phyloP scores from a whole-genome alignment of 305 asterid species.

The Petunia hybrid region DNA sequence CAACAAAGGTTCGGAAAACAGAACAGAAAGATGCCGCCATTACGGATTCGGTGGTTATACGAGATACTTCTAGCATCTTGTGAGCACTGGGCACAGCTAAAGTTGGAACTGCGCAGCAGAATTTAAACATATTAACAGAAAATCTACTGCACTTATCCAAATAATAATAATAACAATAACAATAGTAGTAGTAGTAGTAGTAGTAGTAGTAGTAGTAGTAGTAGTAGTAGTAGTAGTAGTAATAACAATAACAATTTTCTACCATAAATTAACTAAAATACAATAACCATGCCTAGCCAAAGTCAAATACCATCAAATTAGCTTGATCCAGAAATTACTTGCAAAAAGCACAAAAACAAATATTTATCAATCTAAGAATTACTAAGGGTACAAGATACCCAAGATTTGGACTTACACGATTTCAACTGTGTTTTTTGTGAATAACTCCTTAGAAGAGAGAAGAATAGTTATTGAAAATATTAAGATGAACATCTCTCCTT shows the following conservation, averaged over 20 bases:
- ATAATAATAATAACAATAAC: no score
- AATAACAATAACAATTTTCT: no score
- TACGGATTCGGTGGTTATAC: background rate
- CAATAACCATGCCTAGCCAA: background rate
- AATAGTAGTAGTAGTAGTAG: no score
- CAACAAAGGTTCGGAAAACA: background rate
- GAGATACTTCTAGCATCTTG: background rate
- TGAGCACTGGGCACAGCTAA: background rate
- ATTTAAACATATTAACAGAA: background rate
- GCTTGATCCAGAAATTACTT: background rate
- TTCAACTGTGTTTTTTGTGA: background rate
- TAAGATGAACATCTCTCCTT: constrained; percentile 16
- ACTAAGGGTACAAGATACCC: background rate
- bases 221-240: no score
- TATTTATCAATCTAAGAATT: background rate
- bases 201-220: no score
- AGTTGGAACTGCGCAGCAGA: background rate
- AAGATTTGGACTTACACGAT: constrained; percentile 3
- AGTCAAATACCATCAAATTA: constrained; percentile 24
- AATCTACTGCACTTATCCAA: background rate
- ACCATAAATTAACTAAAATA: background rate
- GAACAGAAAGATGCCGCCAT: background rate
- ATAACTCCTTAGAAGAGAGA: background rate
- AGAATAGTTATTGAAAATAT: constrained; percentile 12
- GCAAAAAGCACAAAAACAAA: background rate